Conservation (phyloP, 257 asterid genomes). For the Jasminum sambac region DNA sequence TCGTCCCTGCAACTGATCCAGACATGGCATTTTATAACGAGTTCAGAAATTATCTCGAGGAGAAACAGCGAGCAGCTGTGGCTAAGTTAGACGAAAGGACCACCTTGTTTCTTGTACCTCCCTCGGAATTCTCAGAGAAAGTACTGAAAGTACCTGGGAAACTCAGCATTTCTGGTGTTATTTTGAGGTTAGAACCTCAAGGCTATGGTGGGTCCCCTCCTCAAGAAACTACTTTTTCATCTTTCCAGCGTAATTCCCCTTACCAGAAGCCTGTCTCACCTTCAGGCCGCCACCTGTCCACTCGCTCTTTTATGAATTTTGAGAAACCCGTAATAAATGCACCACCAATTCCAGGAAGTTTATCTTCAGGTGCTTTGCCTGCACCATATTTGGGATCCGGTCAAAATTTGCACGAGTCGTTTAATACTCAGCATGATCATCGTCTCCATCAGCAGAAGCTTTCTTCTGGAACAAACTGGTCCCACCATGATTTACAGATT, state of each 20-base stretch:
- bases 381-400: conserved; percentile 31
- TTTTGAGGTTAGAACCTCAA: conserved; percentile 62
- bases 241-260: conserved; percentile 37
- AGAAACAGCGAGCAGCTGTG: conserved; percentile 89
- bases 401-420: conserved; percentile 28
- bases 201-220: conserved; percentile 45
- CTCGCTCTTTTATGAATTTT: conserved; percentile 29
- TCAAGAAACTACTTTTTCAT: conserved; percentile 35
- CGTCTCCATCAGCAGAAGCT: conserved; percentile 40
- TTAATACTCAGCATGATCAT: conserved; percentile 40
- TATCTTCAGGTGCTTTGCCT: conserved; percentile 30
- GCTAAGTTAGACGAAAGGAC: conserved; percentile 76
- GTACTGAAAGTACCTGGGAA: conserved; percentile 88
- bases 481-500: conserved; percentile 45
- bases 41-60: conserved; percentile 84
- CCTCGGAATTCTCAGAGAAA: conserved; percentile 89
- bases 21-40: conserved; percentile 84
- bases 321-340: conserved; percentile 33
- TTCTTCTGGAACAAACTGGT: conserved; percentile 43
- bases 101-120: conserved; percentile 92
- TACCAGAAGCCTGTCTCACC: conserved; percentile 56
- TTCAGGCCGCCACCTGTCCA: conserved; percentile 47
- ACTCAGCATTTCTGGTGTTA: conserved; percentile 86
- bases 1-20: conserved; percentile 83
- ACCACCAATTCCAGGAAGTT: conserved; percentile 22